Evolutionary conservation across 2,329 filamentous ascomycete species (phyloP).

Genomic region (Fusarium napiforme): DNA sequence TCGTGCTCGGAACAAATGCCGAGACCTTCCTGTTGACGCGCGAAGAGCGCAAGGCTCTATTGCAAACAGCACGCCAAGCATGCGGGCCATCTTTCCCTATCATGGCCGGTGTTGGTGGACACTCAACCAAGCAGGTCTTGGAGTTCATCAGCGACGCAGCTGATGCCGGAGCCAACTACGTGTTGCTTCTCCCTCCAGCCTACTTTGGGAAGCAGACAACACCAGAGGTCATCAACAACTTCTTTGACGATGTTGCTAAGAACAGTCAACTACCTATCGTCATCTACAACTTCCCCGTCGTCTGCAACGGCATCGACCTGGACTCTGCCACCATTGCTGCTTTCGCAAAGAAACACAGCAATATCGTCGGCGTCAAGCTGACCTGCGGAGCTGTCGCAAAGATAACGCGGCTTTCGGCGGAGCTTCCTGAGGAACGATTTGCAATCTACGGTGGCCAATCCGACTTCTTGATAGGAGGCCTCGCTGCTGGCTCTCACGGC

Average conservation of each 20-base stretch:
- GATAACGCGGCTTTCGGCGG: conserved; percentile 67
- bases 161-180: conserved; percentile 69
- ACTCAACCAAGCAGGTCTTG: conserved; percentile 71
- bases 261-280: conserved; percentile 66
- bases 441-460: conserved; percentile 77
- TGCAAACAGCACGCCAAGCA: conserved; percentile 73
- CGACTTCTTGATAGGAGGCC: conserved; percentile 73
- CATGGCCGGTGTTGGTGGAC: conserved; percentile 75
- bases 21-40: conserved; percentile 67
- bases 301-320: conserved; percentile 75
- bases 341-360: conserved; percentile 49
- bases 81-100: conserved; percentile 89
- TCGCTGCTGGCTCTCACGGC: conserved; percentile 68
- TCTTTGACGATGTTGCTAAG: conserved; percentile 67
- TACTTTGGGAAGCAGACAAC: conserved; percentile 74
- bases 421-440: conserved; percentile 66
- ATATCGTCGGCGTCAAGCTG: conserved; percentile 76
- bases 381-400: conserved; percentile 80
- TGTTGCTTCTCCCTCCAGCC: conserved; percentile 69
- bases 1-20: conserved; percentile 66
- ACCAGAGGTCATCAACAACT: conserved; percentile 66
- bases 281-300: conserved; percentile 75
- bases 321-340: conserved; percentile 68
- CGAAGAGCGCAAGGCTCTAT: conserved; percentile 65
- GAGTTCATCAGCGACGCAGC: conserved; percentile 70